A percentile compares a stretch with the other conserved stretches of the same genome.
These are phyloP conservation scores for Aspergillus avenaceus DNA, from an alignment of 495 filamentous ascomycete genomes.

Conservation along the genomic window DNA sequence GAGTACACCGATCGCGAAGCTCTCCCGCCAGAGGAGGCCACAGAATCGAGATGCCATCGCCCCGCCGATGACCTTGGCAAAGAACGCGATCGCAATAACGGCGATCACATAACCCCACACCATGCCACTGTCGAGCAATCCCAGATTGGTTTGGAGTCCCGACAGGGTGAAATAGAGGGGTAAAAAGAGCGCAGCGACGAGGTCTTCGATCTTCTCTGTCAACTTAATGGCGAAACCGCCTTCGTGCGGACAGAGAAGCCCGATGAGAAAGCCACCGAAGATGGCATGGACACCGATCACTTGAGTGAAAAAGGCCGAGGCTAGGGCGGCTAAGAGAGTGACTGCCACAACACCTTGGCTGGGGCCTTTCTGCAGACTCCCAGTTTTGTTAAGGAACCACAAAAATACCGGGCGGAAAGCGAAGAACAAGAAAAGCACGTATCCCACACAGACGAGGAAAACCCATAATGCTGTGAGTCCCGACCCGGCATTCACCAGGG, in stretches of 20 bases:
- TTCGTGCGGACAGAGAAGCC: slow-evolving; percentile 90
- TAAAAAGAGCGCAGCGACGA: slow-evolving; percentile 82
- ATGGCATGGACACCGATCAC: slow-evolving; percentile 91
- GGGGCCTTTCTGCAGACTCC: slow-evolving; percentile 84
- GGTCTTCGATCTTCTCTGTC: slow-evolving; percentile 94
- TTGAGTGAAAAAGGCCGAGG: slow-evolving; percentile 91
- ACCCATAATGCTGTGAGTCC: slow-evolving; percentile 88
- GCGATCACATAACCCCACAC: slow-evolving; percentile 92
- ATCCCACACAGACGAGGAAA: slow-evolving; percentile 70
- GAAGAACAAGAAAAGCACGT: slow-evolving; percentile 72
- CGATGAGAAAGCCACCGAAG: slow-evolving; percentile 84
- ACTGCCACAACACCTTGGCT: slow-evolving; percentile 81
- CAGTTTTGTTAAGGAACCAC: slow-evolving; percentile 65
- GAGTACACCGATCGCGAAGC: slow-evolving; percentile 82
- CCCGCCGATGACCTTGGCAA: slow-evolving; percentile 82
- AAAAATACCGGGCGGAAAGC: slow-evolving; percentile 74
- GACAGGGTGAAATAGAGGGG: slow-evolving; percentile 96
- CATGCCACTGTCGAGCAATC: slow-evolving; percentile 74
- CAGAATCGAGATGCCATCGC: slow-evolving; percentile 72
- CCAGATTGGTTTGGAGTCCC: slow-evolving; percentile 84
- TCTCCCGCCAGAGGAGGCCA: slow-evolving; percentile 89
- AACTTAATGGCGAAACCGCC: slow-evolving; percentile 92
- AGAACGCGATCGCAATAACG: slow-evolving; percentile 78
- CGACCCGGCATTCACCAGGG: slow-evolving; percentile 81
- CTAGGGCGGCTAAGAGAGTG: slow-evolving; percentile 73